Conservation (phyloP, 768 basidiomycete species). For the Suillus occidentalis region DNA sequence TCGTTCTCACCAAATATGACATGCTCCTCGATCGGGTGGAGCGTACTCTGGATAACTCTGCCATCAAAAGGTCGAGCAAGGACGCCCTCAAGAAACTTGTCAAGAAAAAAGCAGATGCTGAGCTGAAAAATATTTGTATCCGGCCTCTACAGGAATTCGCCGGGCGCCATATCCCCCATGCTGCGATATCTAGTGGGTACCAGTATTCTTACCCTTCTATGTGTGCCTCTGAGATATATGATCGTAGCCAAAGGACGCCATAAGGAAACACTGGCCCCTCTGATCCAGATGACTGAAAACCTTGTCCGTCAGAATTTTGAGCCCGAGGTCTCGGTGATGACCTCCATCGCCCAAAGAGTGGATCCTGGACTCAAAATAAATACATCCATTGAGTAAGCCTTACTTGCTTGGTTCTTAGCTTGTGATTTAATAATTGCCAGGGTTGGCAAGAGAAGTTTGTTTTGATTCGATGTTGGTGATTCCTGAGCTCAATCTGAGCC, state of each 20-base stretch:
- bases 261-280: background rate
- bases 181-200: background rate
- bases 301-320: background rate
- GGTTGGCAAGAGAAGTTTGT: slow-evolving; percentile 9
- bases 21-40: background rate
- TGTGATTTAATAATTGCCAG: background rate
- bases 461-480: slow-evolving; percentile 3
- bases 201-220: background rate
- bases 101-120: background rate
- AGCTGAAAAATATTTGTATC: background rate
- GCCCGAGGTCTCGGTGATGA: background rate
- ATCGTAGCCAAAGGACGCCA: background rate
- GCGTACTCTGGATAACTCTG: background rate
- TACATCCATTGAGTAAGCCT: background rate
- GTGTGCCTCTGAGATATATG: background rate
- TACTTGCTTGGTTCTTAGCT: background rate
- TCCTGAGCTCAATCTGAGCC: slow-evolving; percentile 1
- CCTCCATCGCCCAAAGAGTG: background rate
- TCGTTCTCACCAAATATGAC: background rate
- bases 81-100: background rate
- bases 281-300: background rate
- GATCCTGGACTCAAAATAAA: background rate
- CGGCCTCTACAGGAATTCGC: background rate
- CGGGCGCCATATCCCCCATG: too few relatives aligned
- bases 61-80: background rate